These are phyloP conservation scores for Verticillium tricorpus DNA, from an alignment of 2,329 filamentous ascomycete species.

Conservation along the genomic window DNA sequence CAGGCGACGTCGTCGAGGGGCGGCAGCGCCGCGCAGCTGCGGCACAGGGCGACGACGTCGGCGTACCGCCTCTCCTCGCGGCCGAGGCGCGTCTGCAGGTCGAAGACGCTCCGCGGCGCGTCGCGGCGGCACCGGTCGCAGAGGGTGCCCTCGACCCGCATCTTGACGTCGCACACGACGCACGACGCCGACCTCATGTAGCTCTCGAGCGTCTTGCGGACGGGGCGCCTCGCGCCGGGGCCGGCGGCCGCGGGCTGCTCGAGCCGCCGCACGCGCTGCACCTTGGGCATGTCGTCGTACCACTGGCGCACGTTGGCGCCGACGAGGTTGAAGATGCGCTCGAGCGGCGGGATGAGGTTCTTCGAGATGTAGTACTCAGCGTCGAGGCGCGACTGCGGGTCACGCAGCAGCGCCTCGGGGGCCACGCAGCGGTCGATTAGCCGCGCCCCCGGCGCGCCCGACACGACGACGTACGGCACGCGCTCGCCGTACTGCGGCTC, in stretches of 20 bases:
- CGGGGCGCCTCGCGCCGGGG: slow-evolving; percentile 16
- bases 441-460: slow-evolving; percentile 78
- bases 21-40: slow-evolving; percentile 70
- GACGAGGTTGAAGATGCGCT: slow-evolving; percentile 94
- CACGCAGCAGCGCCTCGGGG: slow-evolving; percentile 75
- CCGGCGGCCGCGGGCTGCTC: slow-evolving; percentile 25
- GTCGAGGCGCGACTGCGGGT: slow-evolving; percentile 76
- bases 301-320: slow-evolving; percentile 86
- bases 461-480: slow-evolving; percentile 89
- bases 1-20: slow-evolving; percentile 77
- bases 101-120: slow-evolving; percentile 56
- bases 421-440: slow-evolving; percentile 87
- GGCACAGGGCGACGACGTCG: slow-evolving; percentile 69
- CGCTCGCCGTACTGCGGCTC: slow-evolving; percentile 95
- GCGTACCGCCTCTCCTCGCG: slow-evolving; percentile 58
- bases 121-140: slow-evolving; percentile 54
- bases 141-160: slow-evolving; percentile 32
- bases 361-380: slow-evolving; percentile 96
- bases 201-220: slow-evolving; percentile 70
- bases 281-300: slow-evolving; percentile 96
- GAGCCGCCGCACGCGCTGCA: slow-evolving; percentile 69
- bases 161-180: slow-evolving; percentile 65
- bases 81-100: slow-evolving; percentile 58
- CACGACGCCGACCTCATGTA: slow-evolving; percentile 83
- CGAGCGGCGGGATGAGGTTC: slow-evolving; percentile 89